Conservation (phyloP, 495 filamentous ascomycete genomes). For the Pseudoneurospora amorphoporcata region DNA sequence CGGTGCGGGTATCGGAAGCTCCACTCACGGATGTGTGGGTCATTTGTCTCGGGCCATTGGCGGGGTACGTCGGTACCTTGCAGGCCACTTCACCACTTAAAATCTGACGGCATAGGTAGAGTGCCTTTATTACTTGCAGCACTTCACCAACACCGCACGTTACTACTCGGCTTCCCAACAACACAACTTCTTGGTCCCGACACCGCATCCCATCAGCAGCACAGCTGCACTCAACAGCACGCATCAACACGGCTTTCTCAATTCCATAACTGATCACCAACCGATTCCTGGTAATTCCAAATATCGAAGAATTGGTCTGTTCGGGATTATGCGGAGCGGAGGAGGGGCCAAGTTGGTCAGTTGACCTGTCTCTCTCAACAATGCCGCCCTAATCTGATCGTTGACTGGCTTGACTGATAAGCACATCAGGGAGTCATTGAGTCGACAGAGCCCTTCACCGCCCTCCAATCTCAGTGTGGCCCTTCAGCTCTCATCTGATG, state of each 20-base stretch:
- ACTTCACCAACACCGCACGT: neutral
- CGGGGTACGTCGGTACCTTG: neutral
- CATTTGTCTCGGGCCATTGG: neutral
- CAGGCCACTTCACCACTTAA: neutral
- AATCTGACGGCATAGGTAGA: neutral
- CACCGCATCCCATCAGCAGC: neutral
- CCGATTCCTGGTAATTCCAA: neutral
- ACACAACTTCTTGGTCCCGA: neutral
- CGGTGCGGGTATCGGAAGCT: neutral
- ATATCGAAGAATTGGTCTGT: neutral
- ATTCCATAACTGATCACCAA: neutral
- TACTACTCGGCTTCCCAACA: neutral
- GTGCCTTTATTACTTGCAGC: neutral
- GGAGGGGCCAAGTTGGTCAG: neutral
- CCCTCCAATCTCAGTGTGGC: neutral
- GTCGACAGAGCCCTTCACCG: neutral
- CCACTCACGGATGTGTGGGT: neutral
- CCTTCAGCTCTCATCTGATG: neutral
- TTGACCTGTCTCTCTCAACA: neutral
- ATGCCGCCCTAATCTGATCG: neutral
- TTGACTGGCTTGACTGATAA: neutral
- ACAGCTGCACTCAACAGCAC: neutral
- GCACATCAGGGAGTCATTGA: neutral
- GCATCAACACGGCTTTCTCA: neutral
- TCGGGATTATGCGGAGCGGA: neutral